Evolutionary conservation across 495 filamentous ascomycete genomes (phyloP).

Genomic region (Lasiosphaeris hirsuta): DNA sequence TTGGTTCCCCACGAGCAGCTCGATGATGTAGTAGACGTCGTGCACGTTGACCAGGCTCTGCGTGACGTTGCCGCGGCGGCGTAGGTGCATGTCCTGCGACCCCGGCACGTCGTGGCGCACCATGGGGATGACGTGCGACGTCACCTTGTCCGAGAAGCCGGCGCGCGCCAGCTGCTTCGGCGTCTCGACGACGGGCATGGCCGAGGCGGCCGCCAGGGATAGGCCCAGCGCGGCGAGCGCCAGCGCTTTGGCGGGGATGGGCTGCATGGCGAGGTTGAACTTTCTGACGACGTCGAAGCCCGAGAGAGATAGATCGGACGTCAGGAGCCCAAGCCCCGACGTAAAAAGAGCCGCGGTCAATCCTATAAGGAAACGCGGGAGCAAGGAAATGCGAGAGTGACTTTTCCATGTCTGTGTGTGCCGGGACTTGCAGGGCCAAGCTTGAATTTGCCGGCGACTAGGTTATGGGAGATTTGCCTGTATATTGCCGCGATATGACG

Average conservation of each 20-base stretch:
- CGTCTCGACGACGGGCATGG: neutral
- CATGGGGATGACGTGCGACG: constrained; percentile 8
- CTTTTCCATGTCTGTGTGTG: neutral
- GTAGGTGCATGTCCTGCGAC: neutral
- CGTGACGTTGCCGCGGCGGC: constrained; percentile 2
- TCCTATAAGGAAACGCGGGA: neutral
- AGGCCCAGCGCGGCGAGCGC: neutral
- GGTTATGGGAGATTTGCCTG: constrained; percentile 8
- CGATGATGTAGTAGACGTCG: constrained; percentile 35
- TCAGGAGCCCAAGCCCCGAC: neutral
- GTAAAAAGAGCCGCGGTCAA: neutral
- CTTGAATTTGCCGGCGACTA: constrained; percentile 2
- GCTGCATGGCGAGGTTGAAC: too few relatives aligned
- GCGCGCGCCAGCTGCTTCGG: neutral
- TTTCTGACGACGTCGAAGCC: too few relatives aligned
- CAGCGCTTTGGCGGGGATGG: too few relatives aligned
- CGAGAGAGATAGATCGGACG: too few relatives aligned
- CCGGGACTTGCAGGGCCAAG: neutral
- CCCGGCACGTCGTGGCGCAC: neutral
- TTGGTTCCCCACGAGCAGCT: constrained; percentile 39
- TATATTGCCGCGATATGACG: constrained; percentile 11
- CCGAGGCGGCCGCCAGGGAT: neutral
- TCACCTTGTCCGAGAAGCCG: constrained; percentile 5
- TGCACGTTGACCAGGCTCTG: constrained; percentile 25
- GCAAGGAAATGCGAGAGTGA: neutral